Evolutionary conservation across 352 stramenopile species (phyloP), one percentile per base, ranked within the genome.

Genomic region (Pythium scleroteichum): DNA sequence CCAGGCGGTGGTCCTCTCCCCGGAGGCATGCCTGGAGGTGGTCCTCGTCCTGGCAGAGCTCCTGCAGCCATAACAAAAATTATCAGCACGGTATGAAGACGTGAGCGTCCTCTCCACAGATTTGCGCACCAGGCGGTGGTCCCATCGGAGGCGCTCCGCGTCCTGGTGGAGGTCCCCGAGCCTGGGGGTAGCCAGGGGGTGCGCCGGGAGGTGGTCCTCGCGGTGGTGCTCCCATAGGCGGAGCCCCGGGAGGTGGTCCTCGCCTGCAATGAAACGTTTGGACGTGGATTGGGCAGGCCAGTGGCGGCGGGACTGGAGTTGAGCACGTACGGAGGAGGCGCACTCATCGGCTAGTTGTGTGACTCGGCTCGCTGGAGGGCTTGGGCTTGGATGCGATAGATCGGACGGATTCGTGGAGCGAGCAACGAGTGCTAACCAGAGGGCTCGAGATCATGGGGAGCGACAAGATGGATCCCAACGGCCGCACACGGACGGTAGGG

Each of bases 131-230:
- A 73, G 72, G 71, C 17, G 75, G 78, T 24, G 73, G 70, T 16
- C 78, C 73, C 50, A 69, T 68, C 4, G 81, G 75, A 4, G 73
- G 70, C 49, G 71, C 67, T 4, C 70, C 70, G 50, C 63, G 58
- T 23, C 79, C 79, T 24, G 79, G 82, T 2, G 77, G 76, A 23
- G 78, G 77, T 3, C 78, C 79, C 42, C 78, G 67, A 44, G 76
- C 72, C 52, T 87, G 78, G 12, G 81, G 80, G 32, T 86, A 88
- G 26, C 65, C 66, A 26, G 59, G 53, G 22, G 68, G 60, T 46
- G 38, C 66, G 48, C 66, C 66, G n/a, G 66, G 68, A 1, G 66
- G 66, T 39, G 64, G 59, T 12, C 70, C 69, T 40, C 72, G 69
- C 16, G 78, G 75, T 22, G 76, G 74, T 0, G 49, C 48, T 17